Evolutionary conservation across 352 stramenopile genomes (phyloP), one percentile per base, ranked within the genome.

Genomic region (Lagenidium sp.): DNA sequence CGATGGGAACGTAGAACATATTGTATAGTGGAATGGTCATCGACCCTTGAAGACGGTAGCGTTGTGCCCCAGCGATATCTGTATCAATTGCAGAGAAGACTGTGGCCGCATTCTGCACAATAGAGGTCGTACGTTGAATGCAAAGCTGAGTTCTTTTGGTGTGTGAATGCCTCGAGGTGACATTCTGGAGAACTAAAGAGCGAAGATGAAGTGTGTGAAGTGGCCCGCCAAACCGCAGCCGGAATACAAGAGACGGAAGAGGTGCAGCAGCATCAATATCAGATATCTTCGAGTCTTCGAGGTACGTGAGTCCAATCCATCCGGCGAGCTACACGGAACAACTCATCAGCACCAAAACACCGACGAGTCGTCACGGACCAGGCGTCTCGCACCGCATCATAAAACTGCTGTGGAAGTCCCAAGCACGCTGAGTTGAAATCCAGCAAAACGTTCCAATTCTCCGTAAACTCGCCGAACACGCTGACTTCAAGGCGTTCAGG

Each of bases 401-500:
- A 86, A 43, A 84, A 84, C 38, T 86, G 66, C 25, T 57, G 55
- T 2, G 74, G 70, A 0, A 86, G 66, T 16, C 62, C 53, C 15
- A 86, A 60, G 28, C 74, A 86, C 4, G 70, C 68, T 0, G 53
- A 32, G 44, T 84, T 79, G 23, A 82, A 75, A 37, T 86, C 73
- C 20, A 86, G 42, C 3, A 58, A 32, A 7, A 65, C 68, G 29
- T 86, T 64, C 74, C 74, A 86, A 38, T 67, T 73, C 26, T 60
- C 62, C 23, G 74, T 66, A 38, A 67, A 68, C 26, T 72, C 66
- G 2, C 68, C 74, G 47, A 86, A 71, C 40, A 82, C 41, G 28
- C 55, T 45, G 22, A 71, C 59, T n/a, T n/a, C n/a, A n/a, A n/a
- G n/a, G n/a, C n/a, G n/a, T n/a, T n/a, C n/a, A n/a, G n/a, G n/a